Base-by-base conservation (phyloP, 805 yeast genomes). In the Wickerhamiella sergipiensis region DNA sequence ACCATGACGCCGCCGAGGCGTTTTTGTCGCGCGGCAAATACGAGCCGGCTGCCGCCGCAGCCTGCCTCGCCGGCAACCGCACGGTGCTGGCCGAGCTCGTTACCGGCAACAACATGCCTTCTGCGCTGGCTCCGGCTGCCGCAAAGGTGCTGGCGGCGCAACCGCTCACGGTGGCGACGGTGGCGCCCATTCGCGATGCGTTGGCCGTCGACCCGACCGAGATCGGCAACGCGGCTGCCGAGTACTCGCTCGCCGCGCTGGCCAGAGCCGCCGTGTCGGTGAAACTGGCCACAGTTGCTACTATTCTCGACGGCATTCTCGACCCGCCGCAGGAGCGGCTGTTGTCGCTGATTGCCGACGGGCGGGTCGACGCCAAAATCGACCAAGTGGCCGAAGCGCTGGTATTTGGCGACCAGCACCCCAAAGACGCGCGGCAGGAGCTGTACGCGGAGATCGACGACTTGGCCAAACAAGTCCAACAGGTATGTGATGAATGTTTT, bases 401-500 rank as follows among this genome's bases (percentile, higher is more conserved):
- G n/a, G 17, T 38, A 49, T 51, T 59, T 24, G 17, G 15, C 31
- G 36, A 24, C 12, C 18, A n/a, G 18, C 29, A 39, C 12, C 46
- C 44, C 42, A 22, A 38, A n/a, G 42, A 45, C 12, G 43, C 36
- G 23, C 43, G 47, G 8, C 50, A 36, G 45, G 46, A 13, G 3
- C 29, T 52, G n/a, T 49, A 33, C 36, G 48, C 48, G 33, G 26
- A 43, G 22, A 43, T 52, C 23, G 54, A 52, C 46, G 45, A 31
- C 31, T 22, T 52, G 36, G 29, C 47, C 19, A 21, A 24, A n/a
- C 42, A 42, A 31, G 26, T 33, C 10, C n/a, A 15, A n/a, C 51
- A 47, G 54, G 61, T 58, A 59, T 48, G 60, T 59, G 63, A 59
- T 54, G 63, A 59, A 57, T 49, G 59, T 53, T 57, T 53, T 54